These are phyloP conservation scores for Lentinula edodes DNA, from an alignment of 768 basidiomycete genomes.

Conservation along the genomic window DNA sequence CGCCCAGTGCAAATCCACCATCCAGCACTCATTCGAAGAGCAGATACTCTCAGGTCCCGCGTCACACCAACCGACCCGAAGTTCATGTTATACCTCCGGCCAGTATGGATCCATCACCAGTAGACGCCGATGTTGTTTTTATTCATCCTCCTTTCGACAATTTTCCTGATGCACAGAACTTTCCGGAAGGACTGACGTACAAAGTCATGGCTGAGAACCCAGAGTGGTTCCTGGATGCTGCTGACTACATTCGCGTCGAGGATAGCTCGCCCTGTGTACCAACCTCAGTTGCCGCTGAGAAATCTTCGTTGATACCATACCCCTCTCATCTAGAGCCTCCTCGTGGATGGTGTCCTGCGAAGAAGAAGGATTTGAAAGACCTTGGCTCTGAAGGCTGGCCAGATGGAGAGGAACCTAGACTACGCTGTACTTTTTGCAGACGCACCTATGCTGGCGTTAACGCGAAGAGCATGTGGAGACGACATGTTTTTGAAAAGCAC, in stretches of 20 bases:
- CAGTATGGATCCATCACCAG: slow-evolving; percentile 61
- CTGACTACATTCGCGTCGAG: slow-evolving; percentile 53
- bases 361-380: slow-evolving; percentile 73
- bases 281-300: slow-evolving; percentile 34
- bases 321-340: slow-evolving; percentile 78
- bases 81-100: slow-evolving; percentile 40
- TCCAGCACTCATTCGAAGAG: not conserved
- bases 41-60: slow-evolving; percentile 4
- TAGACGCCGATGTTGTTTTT: slow-evolving; percentile 64
- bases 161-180: slow-evolving; percentile 56
- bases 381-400: slow-evolving; percentile 68
- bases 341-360: slow-evolving; percentile 82
- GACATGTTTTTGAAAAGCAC: slow-evolving; percentile 86
- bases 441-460: slow-evolving; percentile 83
- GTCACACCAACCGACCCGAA: slow-evolving; percentile 15
- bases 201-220: slow-evolving; percentile 67
- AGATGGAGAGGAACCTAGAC: slow-evolving; percentile 73
- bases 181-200: slow-evolving; percentile 68
- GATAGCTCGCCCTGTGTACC: slow-evolving; percentile 20
- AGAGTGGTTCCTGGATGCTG: slow-evolving; percentile 73
- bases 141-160: slow-evolving; percentile 68
- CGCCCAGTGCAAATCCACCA: slow-evolving; percentile 26
- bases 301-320: slow-evolving; percentile 42
- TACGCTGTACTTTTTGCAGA: slow-evolving; percentile 81
- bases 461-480: slow-evolving; percentile 88